phyloP scores from a whole-genome alignment of 257 asterid species.

The Coffea eugenioides region DNA sequence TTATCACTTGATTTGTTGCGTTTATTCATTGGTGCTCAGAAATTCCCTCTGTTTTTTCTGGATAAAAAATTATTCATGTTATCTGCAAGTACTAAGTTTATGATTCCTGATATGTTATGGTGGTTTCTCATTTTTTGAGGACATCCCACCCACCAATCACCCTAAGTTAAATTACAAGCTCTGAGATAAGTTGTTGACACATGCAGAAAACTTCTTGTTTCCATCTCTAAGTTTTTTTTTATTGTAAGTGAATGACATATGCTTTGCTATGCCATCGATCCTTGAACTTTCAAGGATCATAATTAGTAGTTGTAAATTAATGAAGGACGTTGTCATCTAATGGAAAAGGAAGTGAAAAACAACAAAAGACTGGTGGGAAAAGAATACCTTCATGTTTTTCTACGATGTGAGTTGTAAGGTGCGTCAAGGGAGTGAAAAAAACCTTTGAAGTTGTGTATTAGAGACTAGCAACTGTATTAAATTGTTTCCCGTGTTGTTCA shows the following conservation, averaged over 20 bases:
- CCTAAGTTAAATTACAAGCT: background rate
- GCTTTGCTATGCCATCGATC: background rate
- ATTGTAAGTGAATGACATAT: background rate
- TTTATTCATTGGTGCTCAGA: background rate
- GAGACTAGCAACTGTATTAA: background rate
- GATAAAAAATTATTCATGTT: background rate
- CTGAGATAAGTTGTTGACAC: constrained; percentile 3
- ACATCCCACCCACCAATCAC: background rate
- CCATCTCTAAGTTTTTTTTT: background rate
- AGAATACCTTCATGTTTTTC: constrained; percentile 3
- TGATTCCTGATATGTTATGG: background rate
- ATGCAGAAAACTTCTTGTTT: background rate
- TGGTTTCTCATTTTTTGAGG: background rate
- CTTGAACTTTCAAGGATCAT: too few species aligned
- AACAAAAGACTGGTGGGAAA: constrained; percentile 8
- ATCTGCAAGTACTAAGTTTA: background rate
- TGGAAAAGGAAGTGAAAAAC: constrained; percentile 19
- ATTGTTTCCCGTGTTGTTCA: constrained; percentile 12
- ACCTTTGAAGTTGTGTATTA: background rate
- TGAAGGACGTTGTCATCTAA: background rate
- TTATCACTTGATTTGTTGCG: background rate
- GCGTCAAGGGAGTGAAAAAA: background rate
- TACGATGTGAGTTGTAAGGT: background rate
- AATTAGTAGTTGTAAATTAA: too few species aligned
- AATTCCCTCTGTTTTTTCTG: background rate